Percentiles rank a stretch among this genome's conserved stretches.
phyloP scores from a whole-genome alignment of 371 early-diverging fungal genomes.

The Mortierella sp. region DNA sequence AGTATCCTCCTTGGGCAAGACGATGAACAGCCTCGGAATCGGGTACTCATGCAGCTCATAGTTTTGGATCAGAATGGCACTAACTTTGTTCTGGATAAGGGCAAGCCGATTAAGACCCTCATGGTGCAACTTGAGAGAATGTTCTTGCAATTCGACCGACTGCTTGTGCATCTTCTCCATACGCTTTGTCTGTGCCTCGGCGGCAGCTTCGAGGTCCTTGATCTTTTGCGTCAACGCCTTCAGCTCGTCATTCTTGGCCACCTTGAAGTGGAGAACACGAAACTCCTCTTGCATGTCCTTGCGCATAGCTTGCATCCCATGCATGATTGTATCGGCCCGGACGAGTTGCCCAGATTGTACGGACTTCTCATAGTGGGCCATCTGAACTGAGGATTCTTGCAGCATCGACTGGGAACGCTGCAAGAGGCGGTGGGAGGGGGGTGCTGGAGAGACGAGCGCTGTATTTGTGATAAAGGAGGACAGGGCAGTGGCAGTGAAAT shows the following conservation, averaged over 20 bases:
- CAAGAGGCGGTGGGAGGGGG: not conserved
- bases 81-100: conserved; percentile 1
- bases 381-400: not conserved
- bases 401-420: not conserved
- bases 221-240: not conserved
- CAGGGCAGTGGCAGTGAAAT: not conserved
- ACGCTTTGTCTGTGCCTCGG: not conserved
- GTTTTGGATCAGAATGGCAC: conserved; percentile 9
- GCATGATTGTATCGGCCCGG: not conserved
- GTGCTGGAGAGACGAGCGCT: not conserved
- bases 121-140: not conserved
- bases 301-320: not conserved
- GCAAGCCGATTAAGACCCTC: conserved; percentile 1
- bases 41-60: conserved; percentile 30
- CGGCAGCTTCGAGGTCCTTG: not conserved
- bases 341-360: not conserved
- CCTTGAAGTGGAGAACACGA: not conserved
- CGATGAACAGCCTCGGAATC: conserved; percentile 27
- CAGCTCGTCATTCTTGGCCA: not conserved
- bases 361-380: not conserved
- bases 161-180: not conserved
- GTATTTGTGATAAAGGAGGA: not conserved
- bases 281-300: not conserved
- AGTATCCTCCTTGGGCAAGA: conserved; percentile 7
- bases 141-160: not conserved